Evolutionary conservation across 495 filamentous ascomycete genomes (phyloP).

Genomic region (Achaetomiella virescens): DNA sequence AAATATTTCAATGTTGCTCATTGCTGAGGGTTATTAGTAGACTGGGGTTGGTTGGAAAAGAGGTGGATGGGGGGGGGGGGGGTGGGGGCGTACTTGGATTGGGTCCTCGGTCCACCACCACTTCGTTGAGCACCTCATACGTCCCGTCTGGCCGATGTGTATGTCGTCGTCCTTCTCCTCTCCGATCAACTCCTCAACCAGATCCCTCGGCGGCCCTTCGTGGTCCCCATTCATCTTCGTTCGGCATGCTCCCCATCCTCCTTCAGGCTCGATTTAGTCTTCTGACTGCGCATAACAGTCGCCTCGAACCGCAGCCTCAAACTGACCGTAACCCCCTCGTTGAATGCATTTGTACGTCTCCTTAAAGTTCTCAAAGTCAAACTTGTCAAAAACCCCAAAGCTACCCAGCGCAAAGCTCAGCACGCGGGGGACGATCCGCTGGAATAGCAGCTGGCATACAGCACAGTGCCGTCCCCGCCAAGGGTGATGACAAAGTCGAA

Average conservation of each 20-base stretch:
- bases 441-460: constrained; percentile 95
- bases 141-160: constrained; percentile 77
- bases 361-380: constrained; percentile 73
- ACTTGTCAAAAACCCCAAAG: constrained; percentile 92
- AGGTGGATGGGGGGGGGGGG: not conserved
- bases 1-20: constrained; percentile 84
- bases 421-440: constrained; percentile 91
- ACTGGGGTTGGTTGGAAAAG: constrained; percentile 9
- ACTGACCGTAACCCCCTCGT: constrained; percentile 82
- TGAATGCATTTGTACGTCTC: constrained; percentile 63
- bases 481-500: constrained; percentile 94
- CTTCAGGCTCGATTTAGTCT: constrained; percentile 19
- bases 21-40: constrained; percentile 56
- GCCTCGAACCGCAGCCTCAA: constrained; percentile 86
- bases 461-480: constrained; percentile 93
- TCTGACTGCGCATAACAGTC: constrained; percentile 83
- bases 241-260: constrained; percentile 16
- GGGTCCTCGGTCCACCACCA: constrained; percentile 84
- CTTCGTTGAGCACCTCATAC: constrained; percentile 87
- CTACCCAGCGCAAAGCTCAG: constrained; percentile 88
- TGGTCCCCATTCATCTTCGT: constrained; percentile 27
- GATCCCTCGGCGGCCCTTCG: constrained; percentile 45
- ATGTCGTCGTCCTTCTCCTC: constrained; percentile 71
- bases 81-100: constrained; percentile 61
- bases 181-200: constrained; percentile 86